Conservation (phyloP, 257 asterid species). For the Fraxinus pennsylvanica region DNA sequence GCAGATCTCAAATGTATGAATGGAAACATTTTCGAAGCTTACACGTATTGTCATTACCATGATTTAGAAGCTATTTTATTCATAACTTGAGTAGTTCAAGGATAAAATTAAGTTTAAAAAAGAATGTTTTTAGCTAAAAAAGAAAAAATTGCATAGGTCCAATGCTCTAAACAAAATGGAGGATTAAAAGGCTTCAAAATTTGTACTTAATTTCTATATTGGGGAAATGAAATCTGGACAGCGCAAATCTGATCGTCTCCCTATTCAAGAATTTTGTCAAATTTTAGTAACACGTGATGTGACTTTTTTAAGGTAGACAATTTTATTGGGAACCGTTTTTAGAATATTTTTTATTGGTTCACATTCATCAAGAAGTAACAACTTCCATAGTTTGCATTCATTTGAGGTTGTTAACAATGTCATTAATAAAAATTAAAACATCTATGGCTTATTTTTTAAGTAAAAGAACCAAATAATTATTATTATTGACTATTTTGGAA, state of each 20-base stretch:
- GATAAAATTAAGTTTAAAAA: background rate
- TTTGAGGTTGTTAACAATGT: too few relatives aligned
- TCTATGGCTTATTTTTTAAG: too few relatives aligned
- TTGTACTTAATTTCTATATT: constrained; percentile 9
- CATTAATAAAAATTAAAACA: too few relatives aligned
- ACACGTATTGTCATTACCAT: background rate
- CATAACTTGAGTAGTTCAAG: background rate
- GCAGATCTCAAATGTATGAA: background rate
- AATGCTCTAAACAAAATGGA: constrained; percentile 35
- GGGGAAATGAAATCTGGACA: background rate
- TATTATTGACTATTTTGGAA: too few relatives aligned
- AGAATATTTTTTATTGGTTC: background rate
- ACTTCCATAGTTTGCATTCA: too few relatives aligned
- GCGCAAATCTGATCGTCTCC: constrained; percentile 39
- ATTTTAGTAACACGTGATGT: constrained; percentile 19
- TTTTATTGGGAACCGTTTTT: constrained; percentile 29
- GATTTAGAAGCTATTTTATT: background rate
- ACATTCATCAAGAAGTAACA: constrained; percentile 24
- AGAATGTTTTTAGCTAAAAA: constrained; percentile 35
- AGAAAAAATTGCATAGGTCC: constrained; percentile 25
- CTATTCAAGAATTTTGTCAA: constrained; percentile 22
- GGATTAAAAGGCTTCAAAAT: constrained; percentile 30
- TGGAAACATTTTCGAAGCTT: background rate
- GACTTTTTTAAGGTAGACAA: constrained; percentile 38
- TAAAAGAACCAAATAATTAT: too few relatives aligned